Evolutionary conservation across 148 eudicot species (phyloP).

Genomic region (Fallopia convolvulus): DNA sequence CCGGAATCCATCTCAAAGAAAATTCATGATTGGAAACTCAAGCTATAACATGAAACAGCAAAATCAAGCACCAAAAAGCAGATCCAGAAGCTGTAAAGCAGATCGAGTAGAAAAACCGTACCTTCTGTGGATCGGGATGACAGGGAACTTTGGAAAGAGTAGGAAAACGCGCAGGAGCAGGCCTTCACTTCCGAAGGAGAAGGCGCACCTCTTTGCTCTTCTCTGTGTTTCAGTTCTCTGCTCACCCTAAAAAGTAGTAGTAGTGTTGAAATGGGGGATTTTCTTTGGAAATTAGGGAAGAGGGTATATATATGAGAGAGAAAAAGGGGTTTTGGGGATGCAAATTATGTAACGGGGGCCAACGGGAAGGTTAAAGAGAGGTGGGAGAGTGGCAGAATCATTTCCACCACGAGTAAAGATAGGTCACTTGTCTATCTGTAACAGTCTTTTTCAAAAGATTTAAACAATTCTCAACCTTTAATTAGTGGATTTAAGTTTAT

Average conservation of each 20-base stretch:
- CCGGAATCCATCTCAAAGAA: background rate
- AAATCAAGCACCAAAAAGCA: background rate
- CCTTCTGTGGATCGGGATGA: background rate
- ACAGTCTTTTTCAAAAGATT: background rate
- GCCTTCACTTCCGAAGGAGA: slow-evolving; percentile 7
- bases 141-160: background rate
- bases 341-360: background rate
- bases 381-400: background rate
- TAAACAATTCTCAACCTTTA: no score
- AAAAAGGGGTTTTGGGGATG: background rate
- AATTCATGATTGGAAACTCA: background rate
- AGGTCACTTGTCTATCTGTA: slow-evolving; percentile 10
- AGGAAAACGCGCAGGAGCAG: slow-evolving; percentile 7
- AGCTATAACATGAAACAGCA: background rate
- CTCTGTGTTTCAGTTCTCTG: background rate
- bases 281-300: no score
- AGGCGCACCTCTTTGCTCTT: background rate
- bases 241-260: background rate
- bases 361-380: background rate
- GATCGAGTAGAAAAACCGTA: slow-evolving; percentile 3
- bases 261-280: background rate
- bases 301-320: background rate
- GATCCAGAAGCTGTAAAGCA: background rate
- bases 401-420: slow-evolving; percentile 13
- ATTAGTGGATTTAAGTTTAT: no score